phyloP scores from a whole-genome alignment of 1,284 basidiomycete species.

The Athelia sp. region DNA sequence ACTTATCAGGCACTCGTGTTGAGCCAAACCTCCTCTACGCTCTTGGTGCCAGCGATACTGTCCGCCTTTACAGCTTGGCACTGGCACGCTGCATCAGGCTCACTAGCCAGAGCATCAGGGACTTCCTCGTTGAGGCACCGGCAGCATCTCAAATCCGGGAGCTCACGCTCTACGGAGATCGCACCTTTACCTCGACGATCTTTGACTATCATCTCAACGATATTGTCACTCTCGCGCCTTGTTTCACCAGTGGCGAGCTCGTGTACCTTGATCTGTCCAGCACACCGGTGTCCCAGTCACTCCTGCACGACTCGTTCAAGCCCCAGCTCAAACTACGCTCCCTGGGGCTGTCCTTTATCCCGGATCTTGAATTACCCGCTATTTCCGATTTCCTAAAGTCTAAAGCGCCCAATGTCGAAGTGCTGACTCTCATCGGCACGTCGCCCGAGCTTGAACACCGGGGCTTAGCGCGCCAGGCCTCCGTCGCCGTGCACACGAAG shows the following conservation, averaged over 20 bases:
- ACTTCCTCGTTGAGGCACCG: constrained; percentile 70
- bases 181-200: constrained; percentile 81
- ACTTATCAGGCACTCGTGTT: constrained; percentile 82
- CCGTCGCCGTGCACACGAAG: constrained; percentile 60
- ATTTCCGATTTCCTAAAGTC: constrained; percentile 68
- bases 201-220: constrained; percentile 62
- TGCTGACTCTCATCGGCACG: constrained; percentile 80
- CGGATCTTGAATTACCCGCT: constrained; percentile 60
- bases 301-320: constrained; percentile 49
- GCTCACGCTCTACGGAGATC: constrained; percentile 87
- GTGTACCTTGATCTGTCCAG: constrained; percentile 91
- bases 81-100: constrained; percentile 87
- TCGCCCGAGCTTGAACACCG: constrained; percentile 63
- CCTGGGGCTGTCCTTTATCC: constrained; percentile 84
- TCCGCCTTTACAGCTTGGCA: constrained; percentile 76
- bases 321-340: constrained; percentile 79
- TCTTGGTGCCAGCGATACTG: constrained; percentile 58
- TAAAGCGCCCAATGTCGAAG: constrained; percentile 78
- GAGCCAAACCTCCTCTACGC: constrained; percentile 71
- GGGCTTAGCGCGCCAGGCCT: constrained; percentile 48
- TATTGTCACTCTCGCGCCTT: constrained; percentile 75
- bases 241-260: constrained; percentile 73
- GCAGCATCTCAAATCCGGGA: constrained; percentile 68
- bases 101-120: constrained; percentile 73
- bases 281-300: constrained; percentile 61